Percentiles rank a stretch among this genome's conserved stretches.
Conservation (phyloP, 2,329 filamentous ascomycete species). For the Rhytidhysteron rufulum region DNA sequence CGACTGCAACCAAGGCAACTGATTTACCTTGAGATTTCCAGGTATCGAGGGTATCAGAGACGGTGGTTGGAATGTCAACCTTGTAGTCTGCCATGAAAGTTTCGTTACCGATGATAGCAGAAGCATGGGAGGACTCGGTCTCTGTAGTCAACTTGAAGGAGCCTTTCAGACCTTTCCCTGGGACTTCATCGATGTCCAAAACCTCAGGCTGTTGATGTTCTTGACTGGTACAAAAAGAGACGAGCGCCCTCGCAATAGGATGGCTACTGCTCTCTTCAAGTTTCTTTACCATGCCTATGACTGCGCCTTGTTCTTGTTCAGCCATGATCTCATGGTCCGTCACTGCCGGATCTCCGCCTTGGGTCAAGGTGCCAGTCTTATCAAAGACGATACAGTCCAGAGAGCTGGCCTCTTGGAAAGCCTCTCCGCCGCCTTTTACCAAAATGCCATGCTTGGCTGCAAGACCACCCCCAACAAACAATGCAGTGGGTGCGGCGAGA, state of each 20-base stretch:
- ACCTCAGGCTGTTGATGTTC: slow-evolving; percentile 13
- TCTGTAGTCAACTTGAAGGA: slow-evolving; percentile 38
- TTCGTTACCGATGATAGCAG: slow-evolving; percentile 70
- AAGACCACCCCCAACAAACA: slow-evolving; percentile 77
- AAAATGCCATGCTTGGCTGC: slow-evolving; percentile 77
- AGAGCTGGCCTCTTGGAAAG: slow-evolving; percentile 77
- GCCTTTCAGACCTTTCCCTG: slow-evolving; percentile 68
- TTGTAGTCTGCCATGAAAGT: slow-evolving; percentile 53
- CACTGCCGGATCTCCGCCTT: slow-evolving; percentile 67
- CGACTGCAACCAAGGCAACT: slow-evolving; percentile 36
- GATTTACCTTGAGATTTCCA: slow-evolving; percentile 44
- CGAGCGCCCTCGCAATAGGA: slow-evolving; percentile 68
- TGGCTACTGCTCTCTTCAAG: slow-evolving; percentile 72
- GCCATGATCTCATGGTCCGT: slow-evolving; percentile 49
- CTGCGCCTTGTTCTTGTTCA: slow-evolving; percentile 27
- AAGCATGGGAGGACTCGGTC: slow-evolving; percentile 20
- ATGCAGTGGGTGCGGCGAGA: slow-evolving; percentile 77
- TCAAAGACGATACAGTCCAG: slow-evolving; percentile 80
- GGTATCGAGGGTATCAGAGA: slow-evolving; percentile 19
- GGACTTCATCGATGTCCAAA: slow-evolving; percentile 57
- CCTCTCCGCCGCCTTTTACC: slow-evolving; percentile 79
- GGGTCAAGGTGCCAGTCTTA: slow-evolving; percentile 80
- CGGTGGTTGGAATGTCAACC: slow-evolving; percentile 22
- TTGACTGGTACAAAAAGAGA: slow-evolving; percentile 54
- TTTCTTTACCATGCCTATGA: slow-evolving; percentile 55